Conservation (phyloP, 2,329 filamentous ascomycete genomes). For the Ciborinia camelliae region DNA sequence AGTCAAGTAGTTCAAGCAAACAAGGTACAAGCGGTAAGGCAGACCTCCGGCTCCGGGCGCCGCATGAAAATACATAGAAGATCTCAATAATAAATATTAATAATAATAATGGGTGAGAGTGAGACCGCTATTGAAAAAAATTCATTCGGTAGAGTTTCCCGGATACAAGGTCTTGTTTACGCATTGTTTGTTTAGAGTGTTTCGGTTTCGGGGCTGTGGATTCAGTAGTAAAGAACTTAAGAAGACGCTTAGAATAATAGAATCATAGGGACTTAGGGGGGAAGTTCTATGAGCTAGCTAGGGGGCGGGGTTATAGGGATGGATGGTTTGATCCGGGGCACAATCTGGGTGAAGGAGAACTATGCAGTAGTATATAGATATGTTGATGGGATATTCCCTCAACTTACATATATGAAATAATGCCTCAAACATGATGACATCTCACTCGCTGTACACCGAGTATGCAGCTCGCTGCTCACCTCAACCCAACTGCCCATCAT, state of each 20-base stretch:
- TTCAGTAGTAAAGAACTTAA: neutral
- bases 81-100: no score
- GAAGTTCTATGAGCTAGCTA: constrained; percentile 3
- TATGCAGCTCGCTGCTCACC: neutral
- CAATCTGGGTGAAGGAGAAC: neutral
- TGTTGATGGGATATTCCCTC: neutral
- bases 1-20: neutral
- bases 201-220: constrained; percentile 5
- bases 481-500: neutral
- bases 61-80: neutral
- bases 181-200: neutral
- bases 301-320: constrained; percentile 8
- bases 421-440: neutral
- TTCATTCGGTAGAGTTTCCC: neutral
- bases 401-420: neutral
- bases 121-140: neutral
- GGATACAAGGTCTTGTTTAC: neutral
- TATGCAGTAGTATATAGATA: neutral
- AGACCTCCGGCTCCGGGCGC: neutral
- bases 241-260: no score
- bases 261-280: neutral
- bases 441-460: neutral
- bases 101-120: no score
- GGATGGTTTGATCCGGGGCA: neutral
- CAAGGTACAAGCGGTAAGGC: constrained; percentile 8